Conservation (phyloP, 352 stramenopile species). For the Aphanomyces invadans region DNA sequence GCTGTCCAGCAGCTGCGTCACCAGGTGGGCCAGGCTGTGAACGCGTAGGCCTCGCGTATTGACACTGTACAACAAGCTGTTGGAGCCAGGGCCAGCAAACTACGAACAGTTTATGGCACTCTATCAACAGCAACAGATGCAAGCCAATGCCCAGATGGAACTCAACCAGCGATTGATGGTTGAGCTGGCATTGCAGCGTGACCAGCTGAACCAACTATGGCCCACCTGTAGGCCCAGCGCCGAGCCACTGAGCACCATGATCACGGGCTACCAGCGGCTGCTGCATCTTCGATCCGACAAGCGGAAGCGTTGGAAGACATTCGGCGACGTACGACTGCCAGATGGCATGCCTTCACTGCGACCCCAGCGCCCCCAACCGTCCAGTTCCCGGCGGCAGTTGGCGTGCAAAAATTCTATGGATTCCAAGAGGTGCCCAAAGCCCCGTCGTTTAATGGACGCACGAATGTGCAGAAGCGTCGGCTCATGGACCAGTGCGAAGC, state of each 20-base stretch:
- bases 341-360: neutral
- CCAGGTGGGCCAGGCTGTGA: neutral
- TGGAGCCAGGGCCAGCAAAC: neutral
- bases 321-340: neutral
- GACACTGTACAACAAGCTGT: neutral
- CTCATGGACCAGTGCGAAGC: neutral
- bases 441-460: neutral
- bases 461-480: neutral
- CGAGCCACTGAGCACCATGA: neutral
- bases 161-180: neutral
- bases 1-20: neutral
- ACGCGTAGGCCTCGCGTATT: neutral
- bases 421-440: neutral
- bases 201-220: neutral
- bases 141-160: neutral
- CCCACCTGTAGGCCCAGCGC: neutral
- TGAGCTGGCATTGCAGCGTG: neutral
- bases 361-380: neutral
- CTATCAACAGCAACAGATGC: neutral
- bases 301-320: neutral
- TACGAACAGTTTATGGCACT: neutral
- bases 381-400: neutral
- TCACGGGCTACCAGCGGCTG: neutral
- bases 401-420: neutral
- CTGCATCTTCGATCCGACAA: neutral